These are phyloP conservation scores for Apiotrichum brassicae DNA, from an alignment of 1,284 basidiomycete genomes.

Conservation along the genomic window DNA sequence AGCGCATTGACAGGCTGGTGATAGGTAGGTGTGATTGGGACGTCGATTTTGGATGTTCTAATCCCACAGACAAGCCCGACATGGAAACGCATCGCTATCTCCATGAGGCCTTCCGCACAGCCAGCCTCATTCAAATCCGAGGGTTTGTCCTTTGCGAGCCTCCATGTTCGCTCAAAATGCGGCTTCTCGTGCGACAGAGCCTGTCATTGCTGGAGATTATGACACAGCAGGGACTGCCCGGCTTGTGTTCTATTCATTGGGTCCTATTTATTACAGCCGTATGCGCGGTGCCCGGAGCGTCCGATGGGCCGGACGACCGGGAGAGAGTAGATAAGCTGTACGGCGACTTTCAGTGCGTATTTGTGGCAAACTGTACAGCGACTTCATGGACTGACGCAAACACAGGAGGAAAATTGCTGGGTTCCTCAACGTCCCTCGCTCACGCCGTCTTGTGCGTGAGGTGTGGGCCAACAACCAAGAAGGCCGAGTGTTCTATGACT, in stretches of 20 bases:
- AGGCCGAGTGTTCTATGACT: slow-evolving; percentile 26
- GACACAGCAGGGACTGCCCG: slow-evolving; percentile 28
- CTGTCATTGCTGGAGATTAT: slow-evolving; percentile 33
- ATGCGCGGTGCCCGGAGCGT: slow-evolving; percentile 17
- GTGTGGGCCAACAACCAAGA: slow-evolving; percentile 28
- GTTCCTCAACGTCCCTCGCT: slow-evolving; percentile 29
- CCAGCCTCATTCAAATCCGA: slow-evolving; percentile 27
- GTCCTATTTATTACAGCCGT: slow-evolving; percentile 31
- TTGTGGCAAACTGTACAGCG: too few species aligned
- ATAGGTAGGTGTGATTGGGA: slow-evolving; percentile 22
- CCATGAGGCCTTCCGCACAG: slow-evolving; percentile 33
- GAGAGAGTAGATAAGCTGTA: slow-evolving; percentile 27
- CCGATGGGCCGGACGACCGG: slow-evolving; percentile 23
- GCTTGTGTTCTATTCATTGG: slow-evolving; percentile 32
- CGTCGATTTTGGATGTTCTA: too few species aligned
- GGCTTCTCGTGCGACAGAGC: slow-evolving; percentile 27
- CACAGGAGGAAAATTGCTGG: slow-evolving; percentile 19
- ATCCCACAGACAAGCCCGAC: slow-evolving; percentile 22
- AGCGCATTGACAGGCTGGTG: slow-evolving; percentile 25
- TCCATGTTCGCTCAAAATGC: slow-evolving; percentile 25
- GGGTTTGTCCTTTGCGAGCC: slow-evolving; percentile 27
- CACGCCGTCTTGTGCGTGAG: slow-evolving; percentile 28
- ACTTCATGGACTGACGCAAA: too few species aligned
- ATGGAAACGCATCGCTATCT: slow-evolving; percentile 30
- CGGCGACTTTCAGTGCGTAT: slow-evolving; percentile 24